Evolutionary conservation across 495 filamentous ascomycete species (phyloP).

Genomic region (Penicillium odoratum): DNA sequence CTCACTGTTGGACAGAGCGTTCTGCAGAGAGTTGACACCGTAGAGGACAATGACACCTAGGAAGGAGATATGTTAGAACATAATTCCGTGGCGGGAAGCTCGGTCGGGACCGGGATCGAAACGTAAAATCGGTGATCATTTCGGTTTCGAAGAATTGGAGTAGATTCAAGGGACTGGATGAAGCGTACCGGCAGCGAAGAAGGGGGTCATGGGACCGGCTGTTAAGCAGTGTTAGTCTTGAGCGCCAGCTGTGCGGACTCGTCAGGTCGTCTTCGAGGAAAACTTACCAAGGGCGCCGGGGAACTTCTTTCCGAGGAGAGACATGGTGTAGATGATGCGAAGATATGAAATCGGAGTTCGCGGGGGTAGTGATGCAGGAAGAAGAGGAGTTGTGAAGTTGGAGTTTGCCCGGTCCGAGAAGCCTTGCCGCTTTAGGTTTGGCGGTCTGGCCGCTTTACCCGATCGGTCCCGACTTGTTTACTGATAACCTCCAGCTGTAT

Average conservation of each 20-base stretch:
- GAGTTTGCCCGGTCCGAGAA: slow-evolving; percentile 36
- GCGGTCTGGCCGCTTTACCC: slow-evolving; percentile 25
- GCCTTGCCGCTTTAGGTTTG: slow-evolving; percentile 35
- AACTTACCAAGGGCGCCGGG: slow-evolving; percentile 80
- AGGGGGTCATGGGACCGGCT: slow-evolving; percentile 88
- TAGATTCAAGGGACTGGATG: slow-evolving; percentile 1
- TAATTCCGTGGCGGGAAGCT: slow-evolving; percentile 7
- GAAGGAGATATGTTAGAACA: slow-evolving; percentile 34
- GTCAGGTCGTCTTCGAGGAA: slow-evolving; percentile 17
- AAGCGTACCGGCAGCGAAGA: slow-evolving; percentile 88
- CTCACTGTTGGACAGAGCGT: slow-evolving; percentile 70
- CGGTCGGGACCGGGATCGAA: slow-evolving; percentile 4
- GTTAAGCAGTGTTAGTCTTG: slow-evolving; percentile 34
- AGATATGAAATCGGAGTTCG: slow-evolving; percentile 34
- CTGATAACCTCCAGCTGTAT: not conserved
- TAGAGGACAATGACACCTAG: slow-evolving; percentile 80
- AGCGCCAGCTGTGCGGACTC: slow-evolving; percentile 2
- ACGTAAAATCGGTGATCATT: not conserved
- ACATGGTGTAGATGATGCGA: slow-evolving; percentile 57
- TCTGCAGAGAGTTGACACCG: slow-evolving; percentile 79
- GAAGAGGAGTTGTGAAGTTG: slow-evolving; percentile 43
- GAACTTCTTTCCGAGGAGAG: slow-evolving; percentile 91
- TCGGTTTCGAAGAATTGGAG: not conserved
- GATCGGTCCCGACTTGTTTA: slow-evolving; percentile 25
- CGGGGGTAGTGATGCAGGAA: slow-evolving; percentile 31